Percentiles rank a stretch among this genome's conserved stretches.
These are phyloP conservation scores for Boehmeria nivea DNA, from an alignment of 306 rosid genomes.

Conservation along the genomic window DNA sequence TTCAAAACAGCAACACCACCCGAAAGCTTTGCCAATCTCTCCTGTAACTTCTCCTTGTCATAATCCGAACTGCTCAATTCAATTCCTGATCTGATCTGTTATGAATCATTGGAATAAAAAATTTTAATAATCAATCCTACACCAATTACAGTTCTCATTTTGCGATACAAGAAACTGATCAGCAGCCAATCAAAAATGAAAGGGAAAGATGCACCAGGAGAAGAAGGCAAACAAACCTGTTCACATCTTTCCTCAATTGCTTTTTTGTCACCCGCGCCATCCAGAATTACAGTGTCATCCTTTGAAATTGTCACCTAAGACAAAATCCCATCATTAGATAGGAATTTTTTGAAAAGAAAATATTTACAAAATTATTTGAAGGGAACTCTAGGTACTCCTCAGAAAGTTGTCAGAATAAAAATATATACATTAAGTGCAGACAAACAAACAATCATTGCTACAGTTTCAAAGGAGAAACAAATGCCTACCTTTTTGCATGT, in stretches of 20 bases:
- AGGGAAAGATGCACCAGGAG: background rate
- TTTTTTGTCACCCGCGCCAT: constrained; percentile 92
- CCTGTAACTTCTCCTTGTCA: constrained; percentile 91
- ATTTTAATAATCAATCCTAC: background rate
- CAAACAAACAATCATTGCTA: background rate
- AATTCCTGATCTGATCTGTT: constrained; percentile 74
- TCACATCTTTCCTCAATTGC: constrained; percentile 88
- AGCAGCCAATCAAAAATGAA: background rate
- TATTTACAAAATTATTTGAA: background rate
- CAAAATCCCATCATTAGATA: constrained; percentile 7
- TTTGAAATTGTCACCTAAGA: constrained; percentile 80
- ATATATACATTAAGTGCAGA: no score
- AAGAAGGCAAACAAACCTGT: constrained; percentile 50
- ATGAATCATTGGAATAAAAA: background rate
- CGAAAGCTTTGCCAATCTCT: constrained; percentile 89
- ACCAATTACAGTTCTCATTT: no score
- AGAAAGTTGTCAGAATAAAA: no score
- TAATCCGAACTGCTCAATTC: constrained; percentile 85
- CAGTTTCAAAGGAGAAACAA: background rate
- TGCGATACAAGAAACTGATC: background rate
- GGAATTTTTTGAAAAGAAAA: background rate
- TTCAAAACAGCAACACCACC: constrained; percentile 98
- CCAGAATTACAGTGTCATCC: constrained; percentile 95
- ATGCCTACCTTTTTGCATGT: constrained; percentile 79
- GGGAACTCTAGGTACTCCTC: background rate